These are phyloP conservation scores for Phalaenopsis hybrid DNA, from an alignment of 116 monocot genomes.

Conservation along the genomic window DNA sequence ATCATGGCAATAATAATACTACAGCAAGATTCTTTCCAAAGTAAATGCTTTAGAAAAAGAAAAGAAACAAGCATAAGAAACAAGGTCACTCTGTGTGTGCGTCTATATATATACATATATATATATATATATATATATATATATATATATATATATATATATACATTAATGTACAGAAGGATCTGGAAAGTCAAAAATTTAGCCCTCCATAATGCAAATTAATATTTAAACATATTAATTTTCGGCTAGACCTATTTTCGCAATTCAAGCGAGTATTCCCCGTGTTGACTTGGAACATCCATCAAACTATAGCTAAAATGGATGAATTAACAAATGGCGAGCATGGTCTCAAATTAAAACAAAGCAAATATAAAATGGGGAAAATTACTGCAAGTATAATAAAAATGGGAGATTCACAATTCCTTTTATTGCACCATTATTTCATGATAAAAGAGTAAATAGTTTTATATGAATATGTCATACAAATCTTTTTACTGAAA, in stretches of 20 bases:
- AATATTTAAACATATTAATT: background rate
- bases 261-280: background rate
- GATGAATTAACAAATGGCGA: background rate
- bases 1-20: too few relatives aligned
- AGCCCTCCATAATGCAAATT: background rate
- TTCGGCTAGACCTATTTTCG: background rate
- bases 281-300: background rate
- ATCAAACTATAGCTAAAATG: background rate
- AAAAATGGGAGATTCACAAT: background rate
- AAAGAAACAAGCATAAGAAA: background rate
- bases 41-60: background rate
- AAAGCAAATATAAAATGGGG: too few relatives aligned
- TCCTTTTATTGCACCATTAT: background rate
- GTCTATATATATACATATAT: too few relatives aligned
- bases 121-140: too few relatives aligned
- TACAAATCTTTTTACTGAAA: too few relatives aligned
- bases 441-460: background rate
- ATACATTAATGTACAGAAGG: background rate
- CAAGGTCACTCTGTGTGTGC: too few relatives aligned
- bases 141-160: background rate
- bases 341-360: too few relatives aligned
- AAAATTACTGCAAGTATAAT: too few relatives aligned
- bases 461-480: too few relatives aligned
- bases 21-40: background rate
- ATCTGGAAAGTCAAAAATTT: background rate